Evolutionary conservation across 257 asterid genomes (phyloP), one percentile per base, ranked within the genome.

Genomic region (Cynanchum wilfordii): DNA sequence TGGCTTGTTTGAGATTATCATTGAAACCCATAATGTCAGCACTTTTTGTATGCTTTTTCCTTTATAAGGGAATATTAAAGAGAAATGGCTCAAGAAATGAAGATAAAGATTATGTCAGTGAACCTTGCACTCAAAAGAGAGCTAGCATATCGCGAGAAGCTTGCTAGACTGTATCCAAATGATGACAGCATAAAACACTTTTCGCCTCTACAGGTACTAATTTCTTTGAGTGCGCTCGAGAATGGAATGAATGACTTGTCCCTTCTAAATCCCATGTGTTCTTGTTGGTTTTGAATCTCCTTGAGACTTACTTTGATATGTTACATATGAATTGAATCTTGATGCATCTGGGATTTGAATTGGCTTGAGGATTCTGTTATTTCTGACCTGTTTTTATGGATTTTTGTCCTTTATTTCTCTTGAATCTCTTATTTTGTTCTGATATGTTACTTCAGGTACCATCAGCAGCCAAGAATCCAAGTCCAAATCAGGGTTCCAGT

Each of bases 41-140:
- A 33, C 10, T 42, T 42, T 5, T 62, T 62, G 7, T 30, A 29
- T 60, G 11, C 20, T 30, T 38, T 60, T n/a, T n/a, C n/a, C 5
- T 22, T 36, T 24, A 47, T 65, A 40, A 19, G 12, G 44, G 5
- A 15, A 2, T 57, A 4, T 57, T 51, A 62, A 65, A 54, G 75
- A 36, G 70, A 71, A 68, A 86, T 88, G 91, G 81, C 51, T 63
- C 79, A 58, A 71, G 76, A 72, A 29, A 78, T 75, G 76, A 65
- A 44, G 44, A 68, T 33, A 33, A 50, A 64, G 33, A 20, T 60
- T 38, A 75, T 58, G 55, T 49, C 83, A 0, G 55, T 79, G 38
- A 80, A 73, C 73, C 79, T 69, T 50, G 82, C 74, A 10, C 58
- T 68, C 59, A 65, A 66, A 64, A 77, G 73, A 58, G 84, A 79